Percentiles rank a stretch among this genome's conserved stretches.
Conservation (phyloP, 495 filamentous ascomycete species). For the Annulohypoxylon stygium region DNA sequence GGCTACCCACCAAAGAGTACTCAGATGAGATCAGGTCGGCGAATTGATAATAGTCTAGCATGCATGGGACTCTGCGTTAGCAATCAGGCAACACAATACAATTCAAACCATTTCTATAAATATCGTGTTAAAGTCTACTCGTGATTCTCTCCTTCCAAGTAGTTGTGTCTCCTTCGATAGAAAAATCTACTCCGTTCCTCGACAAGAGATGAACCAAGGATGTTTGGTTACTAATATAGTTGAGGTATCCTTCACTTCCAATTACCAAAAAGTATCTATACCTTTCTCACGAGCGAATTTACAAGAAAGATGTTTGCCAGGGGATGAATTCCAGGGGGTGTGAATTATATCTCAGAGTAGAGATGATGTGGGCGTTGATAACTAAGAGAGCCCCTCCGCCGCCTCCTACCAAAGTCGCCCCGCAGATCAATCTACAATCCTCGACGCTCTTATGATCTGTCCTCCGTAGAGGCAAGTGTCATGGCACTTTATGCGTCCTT, state of each 20-base stretch:
- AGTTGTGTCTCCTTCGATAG: not conserved
- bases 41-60: slow-evolving; percentile 24
- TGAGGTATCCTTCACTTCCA: not conserved
- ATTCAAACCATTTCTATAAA: slow-evolving; percentile 7
- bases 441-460: slow-evolving; percentile 13
- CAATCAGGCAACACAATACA: slow-evolving; percentile 20
- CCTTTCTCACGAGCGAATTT: not conserved
- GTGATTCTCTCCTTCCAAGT: not conserved
- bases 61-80: slow-evolving; percentile 20
- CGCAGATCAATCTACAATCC: slow-evolving; percentile 32
- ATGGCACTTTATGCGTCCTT: not conserved
- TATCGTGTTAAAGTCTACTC: not conserved
- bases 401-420: slow-evolving; percentile 21
- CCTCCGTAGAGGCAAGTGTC: not conserved
- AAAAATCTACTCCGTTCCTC: not conserved
- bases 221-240: not conserved
- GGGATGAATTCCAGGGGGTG: slow-evolving; percentile 1
- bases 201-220: not conserved
- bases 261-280: not conserved
- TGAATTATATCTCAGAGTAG: slow-evolving; percentile 34
- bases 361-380: slow-evolving; percentile 23
- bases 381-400: slow-evolving; percentile 33
- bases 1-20: slow-evolving; percentile 25
- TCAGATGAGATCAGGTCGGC: slow-evolving; percentile 26
- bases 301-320: not conserved